Evolutionary conservation across 2,329 filamentous ascomycete species (phyloP).

Genomic region (Trichophyton rubrum): DNA sequence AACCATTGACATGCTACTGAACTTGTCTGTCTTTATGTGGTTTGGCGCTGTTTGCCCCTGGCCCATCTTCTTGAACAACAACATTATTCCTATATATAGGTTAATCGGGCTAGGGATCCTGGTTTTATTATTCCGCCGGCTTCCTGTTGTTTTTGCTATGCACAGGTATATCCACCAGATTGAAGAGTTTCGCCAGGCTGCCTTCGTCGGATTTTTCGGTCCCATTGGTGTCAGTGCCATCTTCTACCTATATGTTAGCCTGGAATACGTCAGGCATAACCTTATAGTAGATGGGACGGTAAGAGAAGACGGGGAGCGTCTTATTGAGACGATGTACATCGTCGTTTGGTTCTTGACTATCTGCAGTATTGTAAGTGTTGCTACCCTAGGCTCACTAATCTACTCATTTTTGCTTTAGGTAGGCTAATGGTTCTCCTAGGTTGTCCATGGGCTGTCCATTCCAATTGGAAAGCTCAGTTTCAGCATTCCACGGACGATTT

Average conservation of each 20-base stretch:
- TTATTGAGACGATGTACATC: slow-evolving; percentile 55
- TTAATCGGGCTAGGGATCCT: slow-evolving; percentile 62
- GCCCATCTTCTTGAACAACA: slow-evolving; percentile 54
- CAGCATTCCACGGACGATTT: slow-evolving; percentile 35
- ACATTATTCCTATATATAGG: slow-evolving; percentile 59
- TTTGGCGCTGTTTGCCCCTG: slow-evolving; percentile 78
- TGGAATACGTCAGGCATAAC: slow-evolving; percentile 54
- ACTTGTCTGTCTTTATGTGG: slow-evolving; percentile 81
- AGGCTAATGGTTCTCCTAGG: slow-evolving; percentile 22
- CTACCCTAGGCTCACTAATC: not conserved
- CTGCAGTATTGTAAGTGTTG: slow-evolving; percentile 60
- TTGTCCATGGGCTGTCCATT: slow-evolving; percentile 72
- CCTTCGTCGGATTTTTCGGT: slow-evolving; percentile 86
- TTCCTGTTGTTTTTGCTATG: slow-evolving; percentile 62
- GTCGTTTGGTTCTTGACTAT: slow-evolving; percentile 79
- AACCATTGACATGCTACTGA: slow-evolving; percentile 88
- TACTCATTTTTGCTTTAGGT: not conserved
- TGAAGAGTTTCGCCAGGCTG: slow-evolving; percentile 56
- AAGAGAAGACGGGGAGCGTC: slow-evolving; percentile 51
- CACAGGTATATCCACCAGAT: slow-evolving; percentile 71
- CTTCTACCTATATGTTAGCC: slow-evolving; percentile 73
- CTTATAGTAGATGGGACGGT: slow-evolving; percentile 46
- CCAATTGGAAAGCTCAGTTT: slow-evolving; percentile 47
- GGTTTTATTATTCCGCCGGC: slow-evolving; percentile 62
- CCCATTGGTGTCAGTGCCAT: slow-evolving; percentile 83